Percentiles rank a stretch among this genome's conserved stretches.
These are phyloP conservation scores for Globisporangium parvum DNA, from an alignment of 352 stramenopile species.

Conservation along the genomic window DNA sequence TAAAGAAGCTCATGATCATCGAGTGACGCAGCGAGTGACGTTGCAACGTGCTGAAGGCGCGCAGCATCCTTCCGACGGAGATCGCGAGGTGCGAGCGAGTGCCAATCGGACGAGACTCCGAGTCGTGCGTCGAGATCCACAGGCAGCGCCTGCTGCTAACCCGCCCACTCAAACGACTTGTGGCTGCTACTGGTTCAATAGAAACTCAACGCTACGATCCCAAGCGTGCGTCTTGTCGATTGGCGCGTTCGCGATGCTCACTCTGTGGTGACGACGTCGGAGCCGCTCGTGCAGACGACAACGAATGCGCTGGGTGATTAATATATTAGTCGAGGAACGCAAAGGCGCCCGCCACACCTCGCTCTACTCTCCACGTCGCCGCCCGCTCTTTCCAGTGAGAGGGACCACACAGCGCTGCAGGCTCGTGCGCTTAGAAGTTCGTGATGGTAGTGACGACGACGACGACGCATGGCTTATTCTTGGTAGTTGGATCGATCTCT, in stretches of 20 bases:
- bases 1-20: conserved; percentile 88
- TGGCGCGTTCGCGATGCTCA: no score
- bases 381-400: conserved; percentile 18
- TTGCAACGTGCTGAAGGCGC: not conserved
- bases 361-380: conserved; percentile 3
- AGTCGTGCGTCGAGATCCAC: no score
- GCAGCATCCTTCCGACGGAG: no score
- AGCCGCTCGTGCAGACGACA: no score
- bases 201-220: not conserved
- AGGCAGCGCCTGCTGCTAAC: no score
- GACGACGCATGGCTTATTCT: conserved; percentile 3
- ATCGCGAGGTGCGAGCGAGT: no score
- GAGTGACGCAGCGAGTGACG: conserved; percentile 30
- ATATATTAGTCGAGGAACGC: no score
- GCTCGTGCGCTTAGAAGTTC: conserved; percentile 7
- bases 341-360: no score
- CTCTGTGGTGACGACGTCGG: no score
- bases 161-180: not conserved
- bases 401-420: conserved; percentile 10
- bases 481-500: not conserved
- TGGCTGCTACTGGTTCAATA: not conserved
- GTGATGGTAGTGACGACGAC: conserved; percentile 1
- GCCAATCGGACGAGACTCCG: no score
- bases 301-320: no score
- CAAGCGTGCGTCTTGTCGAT: no score